A percentile compares a stretch with the other conserved stretches of the same genome.
Conservation (phyloP, 495 filamentous ascomycete species). For the Tuber melanosporum region DNA sequence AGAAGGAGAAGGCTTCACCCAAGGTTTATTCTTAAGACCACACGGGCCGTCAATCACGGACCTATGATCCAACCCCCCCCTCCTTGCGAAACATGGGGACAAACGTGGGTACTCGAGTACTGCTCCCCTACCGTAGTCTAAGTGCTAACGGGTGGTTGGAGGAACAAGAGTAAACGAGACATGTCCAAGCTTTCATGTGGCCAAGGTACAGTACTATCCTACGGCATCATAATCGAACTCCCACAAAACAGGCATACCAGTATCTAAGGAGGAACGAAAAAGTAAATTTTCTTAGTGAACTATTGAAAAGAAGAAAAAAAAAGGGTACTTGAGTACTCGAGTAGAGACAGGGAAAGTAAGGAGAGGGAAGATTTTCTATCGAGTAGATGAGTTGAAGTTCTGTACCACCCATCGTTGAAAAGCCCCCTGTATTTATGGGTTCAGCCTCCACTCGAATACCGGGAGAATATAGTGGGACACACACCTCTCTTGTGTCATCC, state of each 20-base stretch:
- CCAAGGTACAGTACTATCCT: not conserved
- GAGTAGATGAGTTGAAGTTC: not conserved
- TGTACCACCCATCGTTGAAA: not conserved
- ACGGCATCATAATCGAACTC: not conserved
- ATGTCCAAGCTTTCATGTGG: conserved; percentile 1
- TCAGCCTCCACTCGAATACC: not conserved
- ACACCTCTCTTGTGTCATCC: not conserved
- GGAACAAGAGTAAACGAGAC: not conserved
- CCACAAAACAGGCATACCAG: not conserved
- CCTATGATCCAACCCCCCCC: not conserved
- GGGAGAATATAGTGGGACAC: not conserved
- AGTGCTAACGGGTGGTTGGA: not conserved
- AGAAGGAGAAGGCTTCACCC: not conserved
- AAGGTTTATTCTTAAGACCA: not conserved
- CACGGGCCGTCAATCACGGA: not conserved
- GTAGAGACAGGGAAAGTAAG: not conserved
- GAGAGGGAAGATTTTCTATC: not conserved
- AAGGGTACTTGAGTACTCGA: no score
- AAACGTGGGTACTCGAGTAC: not conserved
- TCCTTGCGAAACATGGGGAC: not conserved
- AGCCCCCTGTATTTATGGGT: not conserved
- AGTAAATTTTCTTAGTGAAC: not conserved
- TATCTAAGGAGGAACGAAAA: not conserved
- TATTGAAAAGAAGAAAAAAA: not conserved
- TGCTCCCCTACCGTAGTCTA: no score